Conservation (phyloP, 257 asterid species). For the Prunella vulgaris region DNA sequence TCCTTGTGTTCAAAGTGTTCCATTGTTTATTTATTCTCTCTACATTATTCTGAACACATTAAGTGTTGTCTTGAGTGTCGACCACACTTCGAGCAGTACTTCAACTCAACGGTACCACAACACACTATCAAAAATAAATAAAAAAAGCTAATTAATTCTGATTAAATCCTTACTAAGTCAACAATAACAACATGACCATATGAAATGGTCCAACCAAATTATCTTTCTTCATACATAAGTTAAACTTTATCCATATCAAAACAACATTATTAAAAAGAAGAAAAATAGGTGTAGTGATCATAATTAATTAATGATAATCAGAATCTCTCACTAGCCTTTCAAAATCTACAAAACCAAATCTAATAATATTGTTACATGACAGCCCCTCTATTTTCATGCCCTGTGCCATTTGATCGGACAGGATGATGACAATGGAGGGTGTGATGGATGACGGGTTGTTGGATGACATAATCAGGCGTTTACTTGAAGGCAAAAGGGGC, state of each 20-base stretch:
- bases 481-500: constrained; percentile 83
- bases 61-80: too few relatives aligned
- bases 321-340: constrained; percentile 18
- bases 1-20: too few relatives aligned
- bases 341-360: constrained; percentile 12
- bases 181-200: too few relatives aligned
- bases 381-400: neutral
- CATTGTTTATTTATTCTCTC: too few relatives aligned
- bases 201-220: constrained; percentile 5
- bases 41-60: too few relatives aligned
- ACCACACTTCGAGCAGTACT: too few relatives aligned
- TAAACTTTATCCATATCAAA: neutral
- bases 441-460: constrained; percentile 71
- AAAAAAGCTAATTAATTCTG: neutral
- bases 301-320: neutral
- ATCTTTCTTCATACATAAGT: constrained; percentile 13
- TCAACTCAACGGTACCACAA: too few relatives aligned
- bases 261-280: neutral
- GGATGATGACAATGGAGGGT: constrained; percentile 83
- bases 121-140: too few relatives aligned
- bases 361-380: too few relatives aligned
- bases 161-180: neutral
- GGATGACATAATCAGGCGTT: constrained; percentile 73
- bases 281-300: neutral
- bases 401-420: neutral